Conservation (phyloP, 2,329 filamentous ascomycete genomes). For the Rhinocladiella similis region DNA sequence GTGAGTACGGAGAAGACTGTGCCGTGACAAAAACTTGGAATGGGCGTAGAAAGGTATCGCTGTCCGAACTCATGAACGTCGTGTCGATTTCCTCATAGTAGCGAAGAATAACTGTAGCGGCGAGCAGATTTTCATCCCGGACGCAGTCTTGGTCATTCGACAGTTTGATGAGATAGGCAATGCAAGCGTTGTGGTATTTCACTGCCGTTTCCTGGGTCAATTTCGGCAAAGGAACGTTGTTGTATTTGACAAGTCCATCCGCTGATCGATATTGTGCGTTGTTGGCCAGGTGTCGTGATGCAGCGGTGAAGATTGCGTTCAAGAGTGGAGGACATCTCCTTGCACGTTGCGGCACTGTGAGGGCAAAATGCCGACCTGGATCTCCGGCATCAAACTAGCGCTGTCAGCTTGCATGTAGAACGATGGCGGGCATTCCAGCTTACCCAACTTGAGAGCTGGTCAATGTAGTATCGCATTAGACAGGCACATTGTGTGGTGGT, state of each 20-base stretch:
- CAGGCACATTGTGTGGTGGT: conserved; percentile 30
- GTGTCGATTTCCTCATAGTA: conserved; percentile 58
- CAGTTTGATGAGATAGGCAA: conserved; percentile 32
- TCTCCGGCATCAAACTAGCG: conserved; percentile 29
- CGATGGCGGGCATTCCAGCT: background rate
- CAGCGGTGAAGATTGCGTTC: conserved; percentile 30
- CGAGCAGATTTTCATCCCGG: conserved; percentile 54
- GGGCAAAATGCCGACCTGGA: conserved; percentile 25
- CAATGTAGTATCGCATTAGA: conserved; percentile 31
- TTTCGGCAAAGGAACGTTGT: conserved; percentile 23
- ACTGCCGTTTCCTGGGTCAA: conserved; percentile 29
- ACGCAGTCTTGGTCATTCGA: conserved; percentile 39
- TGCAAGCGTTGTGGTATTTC: conserved; percentile 32
- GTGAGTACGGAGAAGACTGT: conserved; percentile 24
- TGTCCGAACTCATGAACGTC: conserved; percentile 43
- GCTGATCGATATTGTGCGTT: conserved; percentile 14
- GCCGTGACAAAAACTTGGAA: conserved; percentile 28
- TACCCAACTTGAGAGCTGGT: conserved; percentile 30
- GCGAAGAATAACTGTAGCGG: conserved; percentile 58
- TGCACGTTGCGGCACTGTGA: conserved; percentile 28
- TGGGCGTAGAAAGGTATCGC: conserved; percentile 22
- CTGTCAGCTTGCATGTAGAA: conserved; percentile 6
- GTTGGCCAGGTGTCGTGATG: conserved; percentile 25
- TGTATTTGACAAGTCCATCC: conserved; percentile 22
- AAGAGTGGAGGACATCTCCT: conserved; percentile 27